Evolutionary conservation across 768 basidiomycete species (phyloP).

Genomic region (Imleria badia): DNA sequence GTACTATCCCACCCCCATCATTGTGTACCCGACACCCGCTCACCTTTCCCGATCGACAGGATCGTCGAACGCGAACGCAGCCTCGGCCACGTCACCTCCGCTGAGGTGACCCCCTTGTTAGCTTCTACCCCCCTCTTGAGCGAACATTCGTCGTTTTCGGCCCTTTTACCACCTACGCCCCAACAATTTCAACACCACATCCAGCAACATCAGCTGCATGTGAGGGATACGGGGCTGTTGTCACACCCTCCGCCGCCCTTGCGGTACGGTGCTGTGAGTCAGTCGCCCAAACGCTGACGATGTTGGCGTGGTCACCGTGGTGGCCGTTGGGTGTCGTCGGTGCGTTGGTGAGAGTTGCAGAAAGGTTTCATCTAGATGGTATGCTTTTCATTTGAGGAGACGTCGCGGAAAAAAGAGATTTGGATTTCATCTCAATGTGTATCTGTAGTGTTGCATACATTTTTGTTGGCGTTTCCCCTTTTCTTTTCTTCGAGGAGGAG

Average conservation of each 20-base stretch:
- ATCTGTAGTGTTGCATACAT: too few species aligned
- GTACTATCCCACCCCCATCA: not conserved
- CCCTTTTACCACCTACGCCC: conserved; percentile 12
- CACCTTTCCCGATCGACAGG: conserved; percentile 24
- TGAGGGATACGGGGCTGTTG: conserved; percentile 2
- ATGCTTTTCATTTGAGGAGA: too few species aligned
- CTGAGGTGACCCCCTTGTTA: conserved; percentile 40
- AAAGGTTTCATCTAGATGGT: too few species aligned
- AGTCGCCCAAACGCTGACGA: conserved; percentile 14
- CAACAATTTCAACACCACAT: conserved; percentile 20
- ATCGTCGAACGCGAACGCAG: conserved; percentile 56
- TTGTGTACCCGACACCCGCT: not conserved
- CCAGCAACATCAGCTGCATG: conserved; percentile 15
- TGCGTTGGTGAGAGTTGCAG: too few species aligned
- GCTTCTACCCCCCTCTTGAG: conserved; percentile 6
- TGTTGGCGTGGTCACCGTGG: not conserved
- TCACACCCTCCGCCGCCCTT: conserved; percentile 9
- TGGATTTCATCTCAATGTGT: too few species aligned
- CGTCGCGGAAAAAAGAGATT: too few species aligned
- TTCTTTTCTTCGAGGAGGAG: too few species aligned
- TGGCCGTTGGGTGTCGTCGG: not conserved
- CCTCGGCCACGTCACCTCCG: conserved; percentile 25
- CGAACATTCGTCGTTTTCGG: conserved; percentile 10
- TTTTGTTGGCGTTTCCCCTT: too few species aligned
- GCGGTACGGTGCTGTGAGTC: conserved; percentile 16